phyloP scores from a whole-genome alignment of 352 stramenopile genomes.

The Phytophthora aleatoria region DNA sequence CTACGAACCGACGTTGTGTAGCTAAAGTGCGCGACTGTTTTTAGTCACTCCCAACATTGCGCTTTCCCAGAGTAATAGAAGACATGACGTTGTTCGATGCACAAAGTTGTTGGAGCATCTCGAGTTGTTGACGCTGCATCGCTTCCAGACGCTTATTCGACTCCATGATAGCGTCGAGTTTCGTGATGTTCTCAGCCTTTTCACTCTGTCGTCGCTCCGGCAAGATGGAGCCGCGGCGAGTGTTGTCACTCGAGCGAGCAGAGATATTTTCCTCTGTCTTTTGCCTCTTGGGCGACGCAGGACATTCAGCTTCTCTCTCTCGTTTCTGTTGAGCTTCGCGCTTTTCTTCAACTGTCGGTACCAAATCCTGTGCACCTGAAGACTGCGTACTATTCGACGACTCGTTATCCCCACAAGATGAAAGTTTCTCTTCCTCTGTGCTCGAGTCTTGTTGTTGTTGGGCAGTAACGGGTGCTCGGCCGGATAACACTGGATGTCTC shows the following conservation, averaged over 20 bases:
- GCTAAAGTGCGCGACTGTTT: constrained; percentile 4
- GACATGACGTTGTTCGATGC: constrained; percentile 11
- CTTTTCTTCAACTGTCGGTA: neutral
- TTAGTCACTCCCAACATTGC: neutral
- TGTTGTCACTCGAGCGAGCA: neutral
- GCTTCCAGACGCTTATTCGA: constrained; percentile 24
- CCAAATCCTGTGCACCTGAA: neutral
- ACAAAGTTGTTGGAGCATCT: constrained; percentile 26
- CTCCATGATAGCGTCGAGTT: constrained; percentile 18
- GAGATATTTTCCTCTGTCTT: constrained; percentile 1
- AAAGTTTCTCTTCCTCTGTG: constrained; percentile 1
- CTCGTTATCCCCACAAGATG: neutral
- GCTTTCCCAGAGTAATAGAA: neutral
- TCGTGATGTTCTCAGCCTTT: constrained; percentile 8
- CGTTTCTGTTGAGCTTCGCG: constrained; percentile 2
- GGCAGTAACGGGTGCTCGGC: constrained; percentile 7
- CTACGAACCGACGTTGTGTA: no score
- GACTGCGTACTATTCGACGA: neutral
- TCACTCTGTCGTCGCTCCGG: constrained; percentile 10
- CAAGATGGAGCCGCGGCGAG: constrained; percentile 8
- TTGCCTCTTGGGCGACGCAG: constrained; percentile 5
- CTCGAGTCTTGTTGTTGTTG: neutral
- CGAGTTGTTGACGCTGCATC: constrained; percentile 29
- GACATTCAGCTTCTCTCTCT: constrained; percentile 2
- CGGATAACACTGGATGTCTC: constrained; percentile 25